phyloP scores from a whole-genome alignment of 1,284 basidiomycete species.

The Apiotrichum montevideense region DNA sequence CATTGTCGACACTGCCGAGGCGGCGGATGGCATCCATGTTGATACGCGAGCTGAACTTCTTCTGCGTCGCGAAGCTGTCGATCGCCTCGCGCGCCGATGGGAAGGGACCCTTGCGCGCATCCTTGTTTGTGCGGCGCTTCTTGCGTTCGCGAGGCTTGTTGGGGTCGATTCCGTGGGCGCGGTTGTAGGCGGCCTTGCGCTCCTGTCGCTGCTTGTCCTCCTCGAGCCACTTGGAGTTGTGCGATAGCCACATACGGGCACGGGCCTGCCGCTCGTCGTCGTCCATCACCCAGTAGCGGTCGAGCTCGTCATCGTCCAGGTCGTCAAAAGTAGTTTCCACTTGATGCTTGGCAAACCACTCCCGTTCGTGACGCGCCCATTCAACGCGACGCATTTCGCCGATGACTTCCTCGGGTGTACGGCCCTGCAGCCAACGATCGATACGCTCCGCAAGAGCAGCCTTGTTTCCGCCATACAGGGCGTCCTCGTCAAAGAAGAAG shows the following conservation, averaged over 20 bases:
- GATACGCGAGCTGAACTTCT: slow-evolving; percentile 39
- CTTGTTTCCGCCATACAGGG: slow-evolving; percentile 21
- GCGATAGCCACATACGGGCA: slow-evolving; percentile 92
- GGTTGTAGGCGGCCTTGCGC: slow-evolving; percentile 24
- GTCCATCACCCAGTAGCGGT: slow-evolving; percentile 66
- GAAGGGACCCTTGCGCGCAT: slow-evolving; percentile 29
- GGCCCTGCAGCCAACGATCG: slow-evolving; percentile 28
- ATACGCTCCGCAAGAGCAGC: slow-evolving; percentile 19
- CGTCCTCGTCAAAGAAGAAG: slow-evolving; percentile 29
- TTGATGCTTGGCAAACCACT: slow-evolving; percentile 33
- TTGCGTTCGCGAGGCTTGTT: slow-evolving; percentile 11
- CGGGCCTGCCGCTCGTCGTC: slow-evolving; percentile 84
- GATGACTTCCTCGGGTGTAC: slow-evolving; percentile 32
- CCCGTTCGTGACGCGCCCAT: slow-evolving; percentile 28
- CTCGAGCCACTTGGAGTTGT: slow-evolving; percentile 90
- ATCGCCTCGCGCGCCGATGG: slow-evolving; percentile 32
- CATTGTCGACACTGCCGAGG: slow-evolving; percentile 18
- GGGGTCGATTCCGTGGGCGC: slow-evolving; percentile 29
- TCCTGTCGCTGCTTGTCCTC: slow-evolving; percentile 57
- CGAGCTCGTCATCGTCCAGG: slow-evolving; percentile 89
- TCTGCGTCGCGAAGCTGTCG: slow-evolving; percentile 25
- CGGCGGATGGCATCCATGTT: slow-evolving; percentile 32
- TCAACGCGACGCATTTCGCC: slow-evolving; percentile 54
- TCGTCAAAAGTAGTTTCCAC: slow-evolving; percentile 52
- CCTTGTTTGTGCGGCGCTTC: slow-evolving; percentile 17